Conservation (phyloP, 2,329 filamentous ascomycete genomes). For the Aphanoascus verrucosus region DNA sequence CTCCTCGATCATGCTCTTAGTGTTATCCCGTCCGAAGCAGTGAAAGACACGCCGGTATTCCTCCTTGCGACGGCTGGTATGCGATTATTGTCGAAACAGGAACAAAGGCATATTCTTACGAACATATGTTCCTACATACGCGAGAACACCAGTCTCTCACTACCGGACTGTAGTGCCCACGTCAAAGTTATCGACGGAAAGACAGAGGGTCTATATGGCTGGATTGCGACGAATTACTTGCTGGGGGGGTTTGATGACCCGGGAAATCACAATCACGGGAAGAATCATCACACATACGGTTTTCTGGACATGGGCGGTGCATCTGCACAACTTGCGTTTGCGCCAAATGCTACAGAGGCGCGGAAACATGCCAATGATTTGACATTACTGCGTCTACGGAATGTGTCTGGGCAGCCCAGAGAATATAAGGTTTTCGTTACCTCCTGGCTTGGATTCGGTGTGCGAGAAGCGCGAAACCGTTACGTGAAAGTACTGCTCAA, state of each 20-base stretch:
- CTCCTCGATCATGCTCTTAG: conserved; percentile 73
- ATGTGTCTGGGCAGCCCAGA: conserved; percentile 60
- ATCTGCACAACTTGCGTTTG: conserved; percentile 95
- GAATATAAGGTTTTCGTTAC: conserved; percentile 92
- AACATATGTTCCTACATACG: conserved; percentile 76
- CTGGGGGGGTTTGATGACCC: conserved; percentile 80
- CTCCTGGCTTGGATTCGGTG: conserved; percentile 96
- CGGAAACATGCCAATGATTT: conserved; percentile 82
- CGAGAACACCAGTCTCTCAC: conserved; percentile 63
- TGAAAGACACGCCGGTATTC: conserved; percentile 81
- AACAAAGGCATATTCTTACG: conserved; percentile 62
- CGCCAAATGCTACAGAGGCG: conserved; percentile 82
- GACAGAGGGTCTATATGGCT: conserved; percentile 91
- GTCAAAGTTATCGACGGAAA: conserved; percentile 92
- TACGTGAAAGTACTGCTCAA: conserved; percentile 71
- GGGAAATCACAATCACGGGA: conserved; percentile 64
- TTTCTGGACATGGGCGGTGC: conserved; percentile 98
- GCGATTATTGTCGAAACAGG: conserved; percentile 63
- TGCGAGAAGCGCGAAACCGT: conserved; percentile 76
- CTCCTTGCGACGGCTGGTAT: conserved; percentile 93
- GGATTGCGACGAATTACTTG: conserved; percentile 94
- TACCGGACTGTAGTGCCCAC: conserved; percentile 82
- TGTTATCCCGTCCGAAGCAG: conserved; percentile 63
- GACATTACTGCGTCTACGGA: conserved; percentile 74
- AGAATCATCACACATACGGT: conserved; percentile 86